Base-by-base conservation (phyloP, 306 rosid genomes). In the Comarum palustre region DNA sequence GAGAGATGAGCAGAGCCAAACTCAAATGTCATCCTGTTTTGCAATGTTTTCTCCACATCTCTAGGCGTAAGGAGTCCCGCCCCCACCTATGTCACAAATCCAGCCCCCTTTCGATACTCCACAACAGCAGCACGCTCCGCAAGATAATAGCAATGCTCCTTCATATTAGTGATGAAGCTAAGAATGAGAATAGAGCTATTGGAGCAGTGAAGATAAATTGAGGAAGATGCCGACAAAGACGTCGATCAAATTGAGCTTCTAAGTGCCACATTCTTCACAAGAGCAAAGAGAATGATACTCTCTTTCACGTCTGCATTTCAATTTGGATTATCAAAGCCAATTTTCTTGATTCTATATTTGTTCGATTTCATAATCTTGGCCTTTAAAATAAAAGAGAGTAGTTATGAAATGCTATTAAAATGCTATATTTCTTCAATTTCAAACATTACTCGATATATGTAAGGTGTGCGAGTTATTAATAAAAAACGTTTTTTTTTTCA, bases 171-270 rank as follows among this genome's bases (percentile, higher is more conserved):
- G 77, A 82, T 62, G 57, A 83, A 68, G 73, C 76, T 64, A 27
- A 52, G 75, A 19, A 80, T 86, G 52, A 84, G 84, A 71, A 71
- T 75, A 52, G 90, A 86, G 54, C 87, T 92, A 22, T 78, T 92
- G 81, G 87, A 87, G 72, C 90, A 88, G 9, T 90, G 96, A 96
- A 81, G 83, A 73, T 75, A 59, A 84, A 90, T 90, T 69, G 94
- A 86, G 74, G 90, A 84, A 64, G 94, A 83, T 72, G 89, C 87
- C 63, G 87, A 86, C 60, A 80, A 84, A 14, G 85, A 66, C 65
- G 82, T 73, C 55, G 86, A 82, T 69, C 51, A 41, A 51, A 45
- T 55, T 76, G 84, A 84, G 80, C 73, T 55, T 77, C 84, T 3
- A 72, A 73, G 66, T 77, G 57, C 15, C 82, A 75, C 74, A 84